Base-by-base conservation (phyloP, 805 yeast species). In the Monosporozyma aquatica region DNA sequence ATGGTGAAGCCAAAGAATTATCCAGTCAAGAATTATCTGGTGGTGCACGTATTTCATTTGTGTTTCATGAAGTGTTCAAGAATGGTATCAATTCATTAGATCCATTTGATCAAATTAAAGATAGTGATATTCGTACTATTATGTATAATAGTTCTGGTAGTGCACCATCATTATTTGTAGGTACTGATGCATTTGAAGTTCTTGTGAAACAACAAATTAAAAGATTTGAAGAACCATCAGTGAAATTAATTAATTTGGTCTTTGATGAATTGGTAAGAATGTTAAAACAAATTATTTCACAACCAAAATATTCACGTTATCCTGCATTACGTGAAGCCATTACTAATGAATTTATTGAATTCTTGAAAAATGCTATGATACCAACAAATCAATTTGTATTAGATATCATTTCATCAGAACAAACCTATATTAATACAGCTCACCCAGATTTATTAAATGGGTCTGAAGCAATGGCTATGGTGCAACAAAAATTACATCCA, bases 61-160 rank as follows among this genome's bases (percentile, higher is more conserved):
- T 90, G 15, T 92, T 90, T 71, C 97, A 90, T 63, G 97, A 90
- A 68, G 83, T 92, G 44, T 90, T 79, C 70, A 82, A 90, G 59
- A 89, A 86, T 62, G 97, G 97, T 67, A 74, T 90, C 43, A 76
- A 78, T 58, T 84, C 96, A 0, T 72, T 90, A 44, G 97, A 90
- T 64, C 98, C 98, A 40, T 92, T 87, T 62, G 97, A 90, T 61
- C 95, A 87, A 64, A 87, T 90, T 55, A 86, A 87, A 66, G 97
- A 90, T 61, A 81, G 86, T 24, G 98, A 90, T 62, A 90, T 90
- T 57, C 79, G 98, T 67, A 90, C 97, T 15, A 92, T 92, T 50
- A 82, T 90, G 82, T 90, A 92, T 70, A 90, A 90, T 65, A 84
- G 97, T 34, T 83, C 95, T 7, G 98, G 98, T 56, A 82, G 96